Conservation (phyloP, 192 early-diverging fungal species). For the Dissophora ornata region DNA sequence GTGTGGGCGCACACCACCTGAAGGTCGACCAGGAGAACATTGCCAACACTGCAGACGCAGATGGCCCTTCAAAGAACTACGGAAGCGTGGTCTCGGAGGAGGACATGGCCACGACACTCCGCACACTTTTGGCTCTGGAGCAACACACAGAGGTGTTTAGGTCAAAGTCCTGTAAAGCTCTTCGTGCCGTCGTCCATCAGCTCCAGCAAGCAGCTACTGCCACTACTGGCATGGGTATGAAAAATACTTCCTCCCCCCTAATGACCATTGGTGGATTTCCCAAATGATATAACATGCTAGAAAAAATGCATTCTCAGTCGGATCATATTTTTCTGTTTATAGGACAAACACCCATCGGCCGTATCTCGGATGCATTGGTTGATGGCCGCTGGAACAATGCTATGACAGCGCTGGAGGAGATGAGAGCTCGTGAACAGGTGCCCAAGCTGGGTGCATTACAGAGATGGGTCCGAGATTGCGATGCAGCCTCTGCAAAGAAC, state of each 20-base stretch:
- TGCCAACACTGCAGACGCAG: neutral
- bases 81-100: conserved; percentile 46
- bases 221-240: conserved; percentile 55
- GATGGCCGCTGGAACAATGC: conserved; percentile 71
- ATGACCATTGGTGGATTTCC: neutral
- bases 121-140: conserved; percentile 57
- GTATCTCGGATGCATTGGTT: conserved; percentile 62
- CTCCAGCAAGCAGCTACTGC: conserved; percentile 57
- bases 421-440: conserved; percentile 58
- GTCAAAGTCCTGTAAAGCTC: conserved; percentile 62
- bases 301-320: neutral
- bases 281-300: neutral
- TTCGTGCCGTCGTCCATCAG: conserved; percentile 63
- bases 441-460: conserved; percentile 73
- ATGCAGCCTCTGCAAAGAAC: conserved; percentile 66
- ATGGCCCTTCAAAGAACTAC: conserved; percentile 10
- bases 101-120: conserved; percentile 62
- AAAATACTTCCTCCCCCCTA: too few relatives aligned
- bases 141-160: conserved; percentile 59
- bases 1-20: conserved; percentile 4
- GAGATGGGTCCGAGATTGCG: conserved; percentile 78
- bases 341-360: conserved; percentile 59
- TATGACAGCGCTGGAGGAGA: conserved; percentile 59
- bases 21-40: conserved; percentile 37
- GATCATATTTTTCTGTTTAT: neutral